phyloP scores from a whole-genome alignment of 2,329 filamentous ascomycete genomes.

The Sporothrix curviconia region DNA sequence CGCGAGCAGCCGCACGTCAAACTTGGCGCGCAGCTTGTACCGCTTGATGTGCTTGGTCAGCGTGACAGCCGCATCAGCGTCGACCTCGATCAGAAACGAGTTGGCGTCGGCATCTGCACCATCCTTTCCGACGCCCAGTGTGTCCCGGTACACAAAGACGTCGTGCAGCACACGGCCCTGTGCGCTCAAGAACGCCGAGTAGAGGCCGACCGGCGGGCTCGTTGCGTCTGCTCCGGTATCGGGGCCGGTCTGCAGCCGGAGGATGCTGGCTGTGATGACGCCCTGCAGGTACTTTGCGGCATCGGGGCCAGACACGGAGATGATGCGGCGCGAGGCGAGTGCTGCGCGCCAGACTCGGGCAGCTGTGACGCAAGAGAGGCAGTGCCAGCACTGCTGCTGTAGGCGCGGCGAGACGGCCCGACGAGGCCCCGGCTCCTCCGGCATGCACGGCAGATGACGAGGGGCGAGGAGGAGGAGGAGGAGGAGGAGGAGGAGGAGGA shows the following conservation, averaged over 20 bases:
- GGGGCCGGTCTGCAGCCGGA: conserved; percentile 26
- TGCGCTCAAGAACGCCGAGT: conserved; percentile 80
- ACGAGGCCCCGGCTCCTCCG: neutral
- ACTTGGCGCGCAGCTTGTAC: conserved; percentile 79
- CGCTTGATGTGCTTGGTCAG: conserved; percentile 70
- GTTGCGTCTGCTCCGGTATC: conserved; percentile 19
- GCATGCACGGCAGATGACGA: conserved; percentile 2
- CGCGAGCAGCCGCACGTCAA: conserved; percentile 60
- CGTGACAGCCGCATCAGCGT: conserved; percentile 55
- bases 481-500: too few relatives aligned
- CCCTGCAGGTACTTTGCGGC: conserved; percentile 82
- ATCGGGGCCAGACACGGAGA: conserved; percentile 73
- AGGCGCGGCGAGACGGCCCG: neutral
- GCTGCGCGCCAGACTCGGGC: conserved; percentile 41
- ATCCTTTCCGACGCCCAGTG: conserved; percentile 21
- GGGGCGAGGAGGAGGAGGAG: neutral
- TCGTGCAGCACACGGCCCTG: conserved; percentile 80
- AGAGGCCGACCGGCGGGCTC: conserved; percentile 49
- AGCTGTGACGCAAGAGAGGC: conserved; percentile 26
- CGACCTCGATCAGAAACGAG: conserved; percentile 75
- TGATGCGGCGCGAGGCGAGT: conserved; percentile 69
- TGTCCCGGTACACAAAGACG: conserved; percentile 75
- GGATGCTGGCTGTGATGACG: conserved; percentile 70
- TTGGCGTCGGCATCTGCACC: conserved; percentile 23
- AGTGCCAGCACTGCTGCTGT: conserved; percentile 20